Evolutionary conservation across 2,329 filamentous ascomycete species (phyloP).

Genomic region (Purpureocillium lavendulum): DNA sequence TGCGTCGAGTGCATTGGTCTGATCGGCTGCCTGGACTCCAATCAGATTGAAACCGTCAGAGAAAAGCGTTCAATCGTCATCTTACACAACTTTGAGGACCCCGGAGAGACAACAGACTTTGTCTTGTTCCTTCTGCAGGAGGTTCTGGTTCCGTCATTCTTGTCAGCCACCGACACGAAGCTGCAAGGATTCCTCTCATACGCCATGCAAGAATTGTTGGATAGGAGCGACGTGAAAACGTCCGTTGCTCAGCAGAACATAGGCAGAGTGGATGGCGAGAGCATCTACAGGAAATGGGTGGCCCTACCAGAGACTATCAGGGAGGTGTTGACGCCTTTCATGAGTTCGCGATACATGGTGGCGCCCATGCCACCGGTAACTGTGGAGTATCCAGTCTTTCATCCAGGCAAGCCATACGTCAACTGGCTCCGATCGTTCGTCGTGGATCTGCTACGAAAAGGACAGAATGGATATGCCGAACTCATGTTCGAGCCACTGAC

Average conservation of each 20-base stretch:
- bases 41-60: conserved; percentile 71
- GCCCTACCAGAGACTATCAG: conserved; percentile 68
- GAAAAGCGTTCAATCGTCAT: conserved; percentile 80
- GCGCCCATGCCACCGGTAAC: conserved; percentile 48
- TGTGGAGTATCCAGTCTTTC: conserved; percentile 72
- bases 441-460: conserved; percentile 72
- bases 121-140: conserved; percentile 77
- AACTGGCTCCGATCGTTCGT: conserved; percentile 78
- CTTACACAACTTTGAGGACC: conserved; percentile 73
- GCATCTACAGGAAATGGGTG: conserved; percentile 67
- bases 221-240: conserved; percentile 63
- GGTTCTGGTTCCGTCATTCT: conserved; percentile 82
- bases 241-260: conserved; percentile 36
- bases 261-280: conserved; percentile 38
- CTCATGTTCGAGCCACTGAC: conserved; percentile 75
- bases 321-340: conserved; percentile 79
- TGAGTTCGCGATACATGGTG: conserved; percentile 75
- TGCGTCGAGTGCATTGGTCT: conserved; percentile 79
- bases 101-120: conserved; percentile 77
- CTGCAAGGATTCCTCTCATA: conserved; percentile 89
- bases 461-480: conserved; percentile 63
- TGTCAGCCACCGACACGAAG: conserved; percentile 80
- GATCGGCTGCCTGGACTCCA: conserved; percentile 86
- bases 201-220: conserved; percentile 86
- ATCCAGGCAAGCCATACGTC: conserved; percentile 57